Evolutionary conservation across 2,329 filamentous ascomycete genomes (phyloP), one percentile per base, ranked within the genome.

Genomic region (Aspergillus aculeatinus): DNA sequence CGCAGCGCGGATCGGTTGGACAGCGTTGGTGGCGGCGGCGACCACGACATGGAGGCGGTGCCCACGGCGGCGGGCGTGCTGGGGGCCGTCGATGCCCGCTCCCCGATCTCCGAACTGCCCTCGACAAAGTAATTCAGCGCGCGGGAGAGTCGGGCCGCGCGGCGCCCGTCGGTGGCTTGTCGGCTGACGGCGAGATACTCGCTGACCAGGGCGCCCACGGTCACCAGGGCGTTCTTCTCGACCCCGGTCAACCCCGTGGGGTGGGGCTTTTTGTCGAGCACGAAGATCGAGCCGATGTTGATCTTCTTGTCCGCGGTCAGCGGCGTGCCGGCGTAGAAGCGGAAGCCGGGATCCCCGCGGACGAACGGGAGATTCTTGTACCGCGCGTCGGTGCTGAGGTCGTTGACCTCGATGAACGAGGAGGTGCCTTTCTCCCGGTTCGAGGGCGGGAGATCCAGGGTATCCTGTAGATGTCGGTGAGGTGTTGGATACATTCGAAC

Each of bases 241-340:
- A 44, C 5, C 16, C 1, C 2, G 6, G 16, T n/a, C 39, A 44
- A 9, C 3, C 39, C 39, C 14, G 14, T 9, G 1, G 39, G 14
- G 16, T 44, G 39, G 0, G 83, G 80, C 14, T 77, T 76, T 51
- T 83, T 80, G 63, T 88, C 86, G 3, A 86, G 74, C 2, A 88
- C 81, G 55, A 82, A 82, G 60, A 86, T 85, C 6, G 80, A 81
- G 9, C 87, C 87, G 58, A 89, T 84, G 49, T 80, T 79, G 63
- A 83, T 81, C 29, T 82, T 80, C 39, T 80, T 81, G 0, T 80
- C 80, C 3, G 83, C 85, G 29, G 81, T 80, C 56, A 89, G 83
- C 0, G 87, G 87, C 0, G 87, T 85, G 16, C 82, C 82, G 4
- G 83, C 83, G 60, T 85, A 84, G 66, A 85, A 86, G 50, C 73